Evolutionary conservation across 2,329 filamentous ascomycete genomes (phyloP).

Genomic region (Sporothrix schenckii): DNA sequence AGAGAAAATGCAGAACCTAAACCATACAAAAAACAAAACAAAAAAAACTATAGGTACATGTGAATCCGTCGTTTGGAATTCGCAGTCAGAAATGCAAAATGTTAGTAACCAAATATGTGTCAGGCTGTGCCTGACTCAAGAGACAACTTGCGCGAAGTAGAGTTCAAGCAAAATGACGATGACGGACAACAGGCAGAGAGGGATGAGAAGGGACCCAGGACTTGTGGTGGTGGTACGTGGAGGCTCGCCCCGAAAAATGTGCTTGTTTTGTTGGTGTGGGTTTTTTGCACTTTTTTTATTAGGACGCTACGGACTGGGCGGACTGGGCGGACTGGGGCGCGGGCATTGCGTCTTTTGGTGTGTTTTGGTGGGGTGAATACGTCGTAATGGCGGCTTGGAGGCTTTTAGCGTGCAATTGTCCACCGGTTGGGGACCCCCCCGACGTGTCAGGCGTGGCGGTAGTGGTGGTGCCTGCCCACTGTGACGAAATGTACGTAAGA

Average conservation of each 20-base stretch:
- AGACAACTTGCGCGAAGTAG: constrained; percentile 13
- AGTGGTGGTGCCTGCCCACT: background rate
- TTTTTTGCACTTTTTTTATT: background rate
- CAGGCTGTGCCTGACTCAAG: constrained; percentile 18
- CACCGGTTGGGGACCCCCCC: background rate
- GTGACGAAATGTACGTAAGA: constrained; percentile 24
- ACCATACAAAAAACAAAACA: background rate
- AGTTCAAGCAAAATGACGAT: constrained; percentile 17
- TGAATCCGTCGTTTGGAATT: background rate
- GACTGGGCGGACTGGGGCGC: constrained; percentile 19
- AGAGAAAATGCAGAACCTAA: background rate
- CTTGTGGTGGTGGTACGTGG: background rate
- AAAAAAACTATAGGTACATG: background rate
- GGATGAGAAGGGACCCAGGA: background rate
- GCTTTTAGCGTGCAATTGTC: background rate
- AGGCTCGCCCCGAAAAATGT: constrained; percentile 30
- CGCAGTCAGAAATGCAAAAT: background rate
- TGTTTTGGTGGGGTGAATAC: constrained; percentile 9
- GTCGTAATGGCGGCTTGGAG: background rate
- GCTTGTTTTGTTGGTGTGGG: constrained; percentile 5
- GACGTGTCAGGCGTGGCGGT: constrained; percentile 6
- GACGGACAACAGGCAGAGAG: constrained; percentile 19
- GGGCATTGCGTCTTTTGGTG: too few species aligned
- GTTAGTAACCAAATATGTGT: background rate
- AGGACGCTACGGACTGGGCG: background rate